Conservation (phyloP, 23 red algal genomes). For the Gracilaria gracilis region DNA sequence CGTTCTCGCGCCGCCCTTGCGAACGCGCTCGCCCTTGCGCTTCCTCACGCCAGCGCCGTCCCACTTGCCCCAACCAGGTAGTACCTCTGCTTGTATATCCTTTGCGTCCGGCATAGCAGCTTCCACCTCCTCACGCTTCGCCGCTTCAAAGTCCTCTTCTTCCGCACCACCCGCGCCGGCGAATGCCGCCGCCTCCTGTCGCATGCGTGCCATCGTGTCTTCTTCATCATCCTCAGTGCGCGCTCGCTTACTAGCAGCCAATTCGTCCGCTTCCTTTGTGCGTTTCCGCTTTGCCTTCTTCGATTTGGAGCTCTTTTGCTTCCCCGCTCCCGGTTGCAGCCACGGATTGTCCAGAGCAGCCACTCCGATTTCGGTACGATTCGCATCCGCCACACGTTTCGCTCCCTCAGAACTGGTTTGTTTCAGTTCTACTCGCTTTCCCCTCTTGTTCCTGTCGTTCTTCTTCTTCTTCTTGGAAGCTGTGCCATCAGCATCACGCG, state of each 20-base stretch:
- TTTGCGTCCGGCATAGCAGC: slow-evolving; percentile 33
- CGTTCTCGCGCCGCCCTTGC: slow-evolving; percentile 55
- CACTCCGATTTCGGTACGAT: too few relatives aligned
- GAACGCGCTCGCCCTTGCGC: slow-evolving; percentile 63
- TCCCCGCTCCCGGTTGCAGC: neutral
- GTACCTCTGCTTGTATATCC: slow-evolving; percentile 38
- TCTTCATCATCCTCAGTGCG: neutral
- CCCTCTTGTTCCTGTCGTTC: too few relatives aligned
- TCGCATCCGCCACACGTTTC: too few relatives aligned
- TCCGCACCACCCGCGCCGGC: slow-evolving; percentile 74
- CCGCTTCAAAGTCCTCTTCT: slow-evolving; percentile 44
- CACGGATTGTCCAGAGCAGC: neutral
- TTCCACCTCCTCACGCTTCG: slow-evolving; percentile 52
- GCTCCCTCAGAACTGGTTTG: too few relatives aligned
- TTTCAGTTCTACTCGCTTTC: too few relatives aligned
- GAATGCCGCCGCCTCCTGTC: slow-evolving; percentile 54
- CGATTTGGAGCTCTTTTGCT: neutral
- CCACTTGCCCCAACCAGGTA: slow-evolving; percentile 80
- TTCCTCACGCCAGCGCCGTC: slow-evolving; percentile 49
- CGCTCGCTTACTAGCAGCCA: neutral
- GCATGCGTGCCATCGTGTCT: slow-evolving; percentile 33
- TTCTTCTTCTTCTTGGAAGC: too few relatives aligned
- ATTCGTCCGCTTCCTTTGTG: neutral
- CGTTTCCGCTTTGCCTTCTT: slow-evolving; percentile 17
- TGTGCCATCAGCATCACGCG: too few relatives aligned